Evolutionary conservation across 2,329 filamentous ascomycete genomes (phyloP), one percentile per base, ranked within the genome.

Genomic region (Ophiostoma sp.): DNA sequence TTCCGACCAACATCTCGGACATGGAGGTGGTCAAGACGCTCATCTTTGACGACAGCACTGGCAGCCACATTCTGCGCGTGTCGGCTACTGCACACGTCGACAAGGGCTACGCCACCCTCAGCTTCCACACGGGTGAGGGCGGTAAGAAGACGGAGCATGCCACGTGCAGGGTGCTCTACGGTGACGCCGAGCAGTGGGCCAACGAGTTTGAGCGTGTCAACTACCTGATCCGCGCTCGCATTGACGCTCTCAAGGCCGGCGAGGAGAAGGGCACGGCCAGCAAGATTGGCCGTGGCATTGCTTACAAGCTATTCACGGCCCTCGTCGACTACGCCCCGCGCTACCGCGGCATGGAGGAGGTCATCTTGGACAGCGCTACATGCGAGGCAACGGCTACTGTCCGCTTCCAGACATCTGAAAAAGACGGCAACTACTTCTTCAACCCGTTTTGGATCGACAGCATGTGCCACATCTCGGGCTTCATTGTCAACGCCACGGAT

Each of bases 21-120:
- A 89, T 94, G 84, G 88, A 91, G 79, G 90, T 92, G 1, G 86
- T 86, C 69, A 92, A 93, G 85, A 89, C 91, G 45, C 84, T 95
- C 74, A 91, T 94, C 75, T 85, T 87, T 59, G 80, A 86, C 71
- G 79, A 83, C 57, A 81, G 80, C 36, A 79, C 82, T 11, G 80
- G 82, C 73, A 83, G 82, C 48, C 90, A 92, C 79, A 85, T 91
- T 70, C 81, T 93, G 39, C 86, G 88, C 77, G 84, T 91, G 76
- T 86, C 87, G 69, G 88, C 87, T 72, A 88, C 84, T n/a, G 87
- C 87, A 59, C 86, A 92, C 76, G 84, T 88, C 25, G 84, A 86
- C 72, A 81, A 84, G 57, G 87, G 87, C 70, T 81, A 83, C 52
- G 87, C 90, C 25, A 84, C 87, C 61, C 80, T 92, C 39, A 83